Evolutionary conservation across 106 monocot species (phyloP).

Genomic region (Allium cepa): DNA sequence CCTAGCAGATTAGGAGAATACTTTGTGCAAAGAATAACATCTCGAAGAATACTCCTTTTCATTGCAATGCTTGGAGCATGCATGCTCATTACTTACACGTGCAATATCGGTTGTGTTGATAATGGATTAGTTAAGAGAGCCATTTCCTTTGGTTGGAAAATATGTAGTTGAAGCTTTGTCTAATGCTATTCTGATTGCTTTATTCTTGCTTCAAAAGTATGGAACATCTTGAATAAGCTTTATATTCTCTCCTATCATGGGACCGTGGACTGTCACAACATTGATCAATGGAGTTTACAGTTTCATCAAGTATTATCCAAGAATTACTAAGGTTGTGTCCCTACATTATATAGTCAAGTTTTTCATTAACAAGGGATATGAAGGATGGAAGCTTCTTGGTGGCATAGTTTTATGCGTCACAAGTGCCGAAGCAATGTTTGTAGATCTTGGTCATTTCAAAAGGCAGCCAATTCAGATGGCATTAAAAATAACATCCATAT

Average conservation of each 20-base stretch:
- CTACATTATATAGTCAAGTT: constrained; percentile 62
- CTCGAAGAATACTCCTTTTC: constrained; percentile 46
- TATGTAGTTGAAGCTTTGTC: constrained; percentile 60
- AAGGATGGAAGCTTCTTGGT: constrained; percentile 68
- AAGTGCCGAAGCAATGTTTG: constrained; percentile 89
- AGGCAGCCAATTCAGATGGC: constrained; percentile 82
- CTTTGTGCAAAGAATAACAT: constrained; percentile 41
- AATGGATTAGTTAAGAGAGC: constrained; percentile 63
- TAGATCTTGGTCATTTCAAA: constrained; percentile 91
- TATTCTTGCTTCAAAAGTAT: constrained; percentile 68
- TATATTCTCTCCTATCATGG: constrained; percentile 87
- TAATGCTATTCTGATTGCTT: constrained; percentile 33
- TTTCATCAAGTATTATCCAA: constrained; percentile 46
- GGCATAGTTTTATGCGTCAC: constrained; percentile 79
- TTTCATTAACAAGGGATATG: constrained; percentile 42
- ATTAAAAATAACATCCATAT: too few species aligned
- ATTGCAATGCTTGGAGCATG: constrained; percentile 66
- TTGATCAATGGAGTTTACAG: constrained; percentile 66
- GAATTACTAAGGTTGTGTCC: constrained; percentile 62
- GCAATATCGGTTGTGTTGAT: constrained; percentile 82
- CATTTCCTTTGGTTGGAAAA: constrained; percentile 52
- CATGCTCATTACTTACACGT: constrained; percentile 85
- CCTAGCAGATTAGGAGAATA: constrained; percentile 32
- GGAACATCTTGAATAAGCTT: constrained; percentile 75
- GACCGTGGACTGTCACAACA: constrained; percentile 59